Percentiles rank a stretch among this genome's conserved stretches.
Conservation (phyloP, 2,329 filamentous ascomycete genomes). For the Pezizomycotina sp. region DNA sequence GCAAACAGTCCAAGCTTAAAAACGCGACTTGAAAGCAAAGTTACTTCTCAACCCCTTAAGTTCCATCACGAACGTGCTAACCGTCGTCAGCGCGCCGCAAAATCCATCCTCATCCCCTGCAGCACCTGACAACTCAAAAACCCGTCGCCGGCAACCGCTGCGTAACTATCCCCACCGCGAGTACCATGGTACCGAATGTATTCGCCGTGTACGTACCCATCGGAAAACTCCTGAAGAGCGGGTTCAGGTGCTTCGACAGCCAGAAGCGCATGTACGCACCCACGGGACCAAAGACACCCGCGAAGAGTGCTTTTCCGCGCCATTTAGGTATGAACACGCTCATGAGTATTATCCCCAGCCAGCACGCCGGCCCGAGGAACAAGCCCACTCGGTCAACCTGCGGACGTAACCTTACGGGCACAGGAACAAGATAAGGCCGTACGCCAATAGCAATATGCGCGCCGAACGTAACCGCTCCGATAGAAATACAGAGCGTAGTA, state of each 20-base stretch:
- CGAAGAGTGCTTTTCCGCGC: constrained; percentile 60
- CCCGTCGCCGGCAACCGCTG: constrained; percentile 34
- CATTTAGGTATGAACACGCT: constrained; percentile 59
- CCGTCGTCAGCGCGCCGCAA: constrained; percentile 48
- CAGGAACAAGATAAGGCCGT: constrained; percentile 37
- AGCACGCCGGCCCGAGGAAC: constrained; percentile 53
- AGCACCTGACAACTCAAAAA: constrained; percentile 50
- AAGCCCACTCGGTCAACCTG: constrained; percentile 48
- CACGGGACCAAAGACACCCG: constrained; percentile 64
- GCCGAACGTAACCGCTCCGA: constrained; percentile 54
- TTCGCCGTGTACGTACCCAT: constrained; percentile 77
- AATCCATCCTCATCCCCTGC: constrained; percentile 52
- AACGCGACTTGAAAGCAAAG: constrained; percentile 3
- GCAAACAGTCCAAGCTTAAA: constrained; percentile 1
- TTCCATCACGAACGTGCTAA: constrained; percentile 52
- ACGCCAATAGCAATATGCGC: constrained; percentile 49
- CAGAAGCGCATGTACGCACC: constrained; percentile 67
- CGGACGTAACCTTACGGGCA: constrained; percentile 43
- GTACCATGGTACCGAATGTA: constrained; percentile 53
- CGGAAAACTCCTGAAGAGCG: constrained; percentile 50
- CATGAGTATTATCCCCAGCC: constrained; percentile 61
- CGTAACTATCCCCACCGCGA: constrained; percentile 44
- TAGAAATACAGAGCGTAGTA: constrained; percentile 51
- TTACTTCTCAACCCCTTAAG: constrained; percentile 36
- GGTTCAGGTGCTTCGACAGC: constrained; percentile 53